A percentile compares a stretch with the other conserved stretches of the same genome.
These are phyloP conservation scores for Alloascoidea hylecoeti DNA, from an alignment of 805 yeast species.

Conservation along the genomic window DNA sequence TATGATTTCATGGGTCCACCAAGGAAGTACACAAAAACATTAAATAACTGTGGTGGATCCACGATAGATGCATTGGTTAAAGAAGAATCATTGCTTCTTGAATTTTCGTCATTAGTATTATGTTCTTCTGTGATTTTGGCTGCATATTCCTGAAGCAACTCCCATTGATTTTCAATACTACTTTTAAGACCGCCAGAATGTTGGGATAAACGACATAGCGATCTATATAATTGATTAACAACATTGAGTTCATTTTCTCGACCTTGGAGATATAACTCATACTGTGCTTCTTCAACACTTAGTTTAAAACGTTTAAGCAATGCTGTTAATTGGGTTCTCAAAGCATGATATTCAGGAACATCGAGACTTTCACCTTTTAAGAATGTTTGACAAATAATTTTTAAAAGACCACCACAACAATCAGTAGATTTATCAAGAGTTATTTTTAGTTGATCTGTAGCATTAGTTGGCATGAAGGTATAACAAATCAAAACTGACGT, in stretches of 20 bases:
- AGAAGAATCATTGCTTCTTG: slow-evolving; percentile 6
- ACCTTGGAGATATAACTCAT: slow-evolving; percentile 42
- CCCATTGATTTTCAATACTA: slow-evolving; percentile 56
- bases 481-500: slow-evolving; percentile 49
- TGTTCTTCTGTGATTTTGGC: background rate
- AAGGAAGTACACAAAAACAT: slow-evolving; percentile 47
- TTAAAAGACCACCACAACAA: slow-evolving; percentile 33
- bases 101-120: background rate
- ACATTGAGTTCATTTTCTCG: slow-evolving; percentile 35
- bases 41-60: slow-evolving; percentile 35
- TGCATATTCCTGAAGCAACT: slow-evolving; percentile 24
- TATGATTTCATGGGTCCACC: slow-evolving; percentile 66
- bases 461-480: slow-evolving; percentile 48
- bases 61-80: too few species aligned
- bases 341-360: slow-evolving; percentile 13
- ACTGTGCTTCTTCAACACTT: slow-evolving; percentile 42
- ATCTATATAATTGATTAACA: slow-evolving; percentile 30
- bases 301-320: slow-evolving; percentile 24
- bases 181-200: slow-evolving; percentile 55
- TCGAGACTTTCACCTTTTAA: slow-evolving; percentile 30
- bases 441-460: slow-evolving; percentile 28
- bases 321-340: slow-evolving; percentile 23
- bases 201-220: slow-evolving; percentile 35
- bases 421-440: slow-evolving; percentile 36
- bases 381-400: slow-evolving; percentile 32